These are phyloP conservation scores for Ascochyta clinopodiicola DNA, from an alignment of 2,329 filamentous ascomycete species.

Conservation along the genomic window DNA sequence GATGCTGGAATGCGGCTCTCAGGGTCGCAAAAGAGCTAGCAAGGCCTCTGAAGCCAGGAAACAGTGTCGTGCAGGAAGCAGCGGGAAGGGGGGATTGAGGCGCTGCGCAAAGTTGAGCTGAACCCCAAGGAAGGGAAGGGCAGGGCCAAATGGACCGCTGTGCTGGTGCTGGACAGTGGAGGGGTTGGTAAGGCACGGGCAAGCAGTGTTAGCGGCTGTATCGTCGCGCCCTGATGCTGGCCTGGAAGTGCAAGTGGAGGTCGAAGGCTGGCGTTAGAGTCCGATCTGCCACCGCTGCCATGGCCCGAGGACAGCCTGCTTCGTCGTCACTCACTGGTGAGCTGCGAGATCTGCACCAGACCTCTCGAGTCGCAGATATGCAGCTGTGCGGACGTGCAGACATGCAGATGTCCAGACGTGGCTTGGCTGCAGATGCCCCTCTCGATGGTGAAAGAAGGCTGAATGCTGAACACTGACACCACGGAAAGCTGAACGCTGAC, in stretches of 20 bases:
- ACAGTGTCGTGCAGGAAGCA: slow-evolving; percentile 31
- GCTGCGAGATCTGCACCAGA: slow-evolving; percentile 25
- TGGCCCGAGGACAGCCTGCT: slow-evolving; percentile 20
- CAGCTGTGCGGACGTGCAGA: neutral
- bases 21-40: slow-evolving; percentile 27
- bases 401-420: neutral
- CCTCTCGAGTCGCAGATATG: slow-evolving; percentile 11
- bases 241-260: neutral
- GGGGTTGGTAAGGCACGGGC: slow-evolving; percentile 31
- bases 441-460: slow-evolving; percentile 11
- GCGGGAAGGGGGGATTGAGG: slow-evolving; percentile 31
- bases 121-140: slow-evolving; percentile 1
- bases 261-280: slow-evolving; percentile 37
- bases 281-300: slow-evolving; percentile 32
- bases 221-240: slow-evolving; percentile 14
- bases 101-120: slow-evolving; percentile 14
- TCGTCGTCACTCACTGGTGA: neutral
- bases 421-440: slow-evolving; percentile 19
- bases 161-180: slow-evolving; percentile 5
- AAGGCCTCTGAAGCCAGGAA: slow-evolving; percentile 25
- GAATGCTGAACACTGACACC: neutral
- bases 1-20: slow-evolving; percentile 32
- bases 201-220: slow-evolving; percentile 33
- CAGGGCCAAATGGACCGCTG: slow-evolving; percentile 8
- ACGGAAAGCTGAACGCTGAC: neutral